Conservation (phyloP, 1,284 basidiomycete genomes). For the Leccinum cinnamomeum region DNA sequence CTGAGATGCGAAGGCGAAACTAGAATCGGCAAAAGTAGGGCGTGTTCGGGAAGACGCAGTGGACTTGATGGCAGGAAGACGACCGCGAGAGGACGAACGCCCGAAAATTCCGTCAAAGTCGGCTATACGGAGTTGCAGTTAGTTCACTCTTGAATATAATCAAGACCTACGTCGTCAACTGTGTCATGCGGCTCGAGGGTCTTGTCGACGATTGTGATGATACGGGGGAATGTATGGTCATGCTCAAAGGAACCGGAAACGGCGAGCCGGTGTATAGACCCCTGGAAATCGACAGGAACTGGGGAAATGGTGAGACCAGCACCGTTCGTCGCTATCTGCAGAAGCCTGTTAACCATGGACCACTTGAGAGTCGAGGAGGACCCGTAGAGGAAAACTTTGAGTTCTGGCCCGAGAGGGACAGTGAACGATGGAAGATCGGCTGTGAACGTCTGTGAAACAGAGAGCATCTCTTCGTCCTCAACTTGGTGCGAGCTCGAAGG, state of each 20-base stretch:
- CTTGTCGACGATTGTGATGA: slow-evolving; percentile 54
- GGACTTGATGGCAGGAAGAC: slow-evolving; percentile 58
- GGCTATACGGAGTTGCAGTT: slow-evolving; percentile 48
- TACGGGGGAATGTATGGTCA: slow-evolving; percentile 31
- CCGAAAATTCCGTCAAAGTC: slow-evolving; percentile 37
- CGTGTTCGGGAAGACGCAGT: slow-evolving; percentile 48
- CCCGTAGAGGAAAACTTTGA: slow-evolving; percentile 66
- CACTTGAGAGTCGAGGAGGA: slow-evolving; percentile 54
- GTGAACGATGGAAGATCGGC: slow-evolving; percentile 35
- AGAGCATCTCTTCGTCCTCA: slow-evolving; percentile 31
- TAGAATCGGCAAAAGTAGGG: slow-evolving; percentile 60
- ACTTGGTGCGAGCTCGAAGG: slow-evolving; percentile 10
- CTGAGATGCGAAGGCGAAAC: slow-evolving; percentile 37
- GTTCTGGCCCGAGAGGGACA: slow-evolving; percentile 36
- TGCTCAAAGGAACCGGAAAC: slow-evolving; percentile 27
- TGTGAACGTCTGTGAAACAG: slow-evolving; percentile 17
- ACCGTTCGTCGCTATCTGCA: slow-evolving; percentile 43
- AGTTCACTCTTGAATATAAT: slow-evolving; percentile 35
- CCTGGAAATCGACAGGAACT: slow-evolving; percentile 24
- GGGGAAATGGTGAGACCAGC: slow-evolving; percentile 27
- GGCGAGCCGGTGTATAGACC: slow-evolving; percentile 21
- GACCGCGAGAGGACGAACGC: slow-evolving; percentile 60
- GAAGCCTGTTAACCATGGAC: slow-evolving; percentile 53
- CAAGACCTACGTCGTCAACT: slow-evolving; percentile 47
- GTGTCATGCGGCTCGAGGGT: slow-evolving; percentile 39